A percentile compares a stretch with the other conserved stretches of the same genome.
These are phyloP conservation scores for Gomphus sp. DNA, from an alignment of 1,284 basidiomycete species.

Conservation along the genomic window DNA sequence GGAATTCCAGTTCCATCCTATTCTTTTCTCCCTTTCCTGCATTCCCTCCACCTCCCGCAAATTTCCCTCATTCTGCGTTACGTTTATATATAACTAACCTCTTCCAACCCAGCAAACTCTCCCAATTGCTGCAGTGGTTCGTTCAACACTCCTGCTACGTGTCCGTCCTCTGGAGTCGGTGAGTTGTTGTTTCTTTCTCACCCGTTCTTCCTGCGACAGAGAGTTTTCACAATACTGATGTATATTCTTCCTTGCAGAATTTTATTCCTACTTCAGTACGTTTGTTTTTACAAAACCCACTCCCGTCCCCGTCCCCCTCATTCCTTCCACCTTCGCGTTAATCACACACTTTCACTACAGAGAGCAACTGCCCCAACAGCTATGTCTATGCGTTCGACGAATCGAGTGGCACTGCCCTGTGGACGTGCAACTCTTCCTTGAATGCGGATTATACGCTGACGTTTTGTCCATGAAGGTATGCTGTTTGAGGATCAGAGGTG, in stretches of 20 bases:
- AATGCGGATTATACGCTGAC: too few species aligned
- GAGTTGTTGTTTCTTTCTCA: background rate
- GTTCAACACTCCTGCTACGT: slow-evolving; percentile 38
- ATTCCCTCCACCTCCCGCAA: background rate
- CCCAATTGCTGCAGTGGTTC: slow-evolving; percentile 49
- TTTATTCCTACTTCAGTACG: slow-evolving; percentile 48
- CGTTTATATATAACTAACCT: background rate
- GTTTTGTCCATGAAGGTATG: too few species aligned
- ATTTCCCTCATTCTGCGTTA: background rate
- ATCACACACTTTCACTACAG: too few species aligned
- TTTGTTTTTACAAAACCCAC: background rate
- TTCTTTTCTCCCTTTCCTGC: background rate
- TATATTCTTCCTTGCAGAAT: slow-evolving; percentile 22
- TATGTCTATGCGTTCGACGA: too few species aligned
- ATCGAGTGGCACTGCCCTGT: too few species aligned
- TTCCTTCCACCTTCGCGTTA: too few species aligned
- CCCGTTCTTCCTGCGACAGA: too few species aligned
- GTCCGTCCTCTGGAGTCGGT: slow-evolving; percentile 35
- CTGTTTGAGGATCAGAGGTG: too few species aligned
- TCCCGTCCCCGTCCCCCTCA: too few species aligned
- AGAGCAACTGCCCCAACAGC: too few species aligned
- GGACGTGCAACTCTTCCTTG: too few species aligned
- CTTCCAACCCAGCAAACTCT: slow-evolving; percentile 27
- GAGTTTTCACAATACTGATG: background rate
- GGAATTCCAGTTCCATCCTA: background rate